These are phyloP conservation scores for Spizellomyces sp. DNA, from an alignment of 192 early-diverging fungal species.

Conservation along the genomic window DNA sequence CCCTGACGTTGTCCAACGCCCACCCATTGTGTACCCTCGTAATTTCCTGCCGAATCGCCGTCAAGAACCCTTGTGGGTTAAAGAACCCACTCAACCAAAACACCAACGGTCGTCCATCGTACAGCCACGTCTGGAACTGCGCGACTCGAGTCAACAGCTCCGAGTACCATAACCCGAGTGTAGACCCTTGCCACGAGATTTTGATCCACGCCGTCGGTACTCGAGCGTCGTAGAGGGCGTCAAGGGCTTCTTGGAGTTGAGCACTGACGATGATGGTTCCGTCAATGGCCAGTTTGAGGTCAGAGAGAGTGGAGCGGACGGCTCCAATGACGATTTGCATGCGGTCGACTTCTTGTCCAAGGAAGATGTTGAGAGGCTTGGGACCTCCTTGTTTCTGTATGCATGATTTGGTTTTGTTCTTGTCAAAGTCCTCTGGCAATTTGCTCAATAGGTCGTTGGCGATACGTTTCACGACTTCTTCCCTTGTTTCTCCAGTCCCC, in stretches of 20 bases:
- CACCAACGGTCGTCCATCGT: slow-evolving; percentile 63
- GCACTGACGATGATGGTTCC: slow-evolving; percentile 65
- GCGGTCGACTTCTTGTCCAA: slow-evolving; percentile 65
- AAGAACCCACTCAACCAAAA: slow-evolving; percentile 70
- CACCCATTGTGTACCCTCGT: slow-evolving; percentile 61
- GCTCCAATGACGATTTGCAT: slow-evolving; percentile 62
- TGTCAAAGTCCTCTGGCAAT: slow-evolving; percentile 65
- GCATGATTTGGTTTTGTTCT: slow-evolving; percentile 51
- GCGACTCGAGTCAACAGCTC: slow-evolving; percentile 54
- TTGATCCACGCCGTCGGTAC: slow-evolving; percentile 62
- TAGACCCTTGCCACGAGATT: slow-evolving; percentile 59
- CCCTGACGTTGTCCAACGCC: slow-evolving; percentile 66
- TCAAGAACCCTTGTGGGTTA: slow-evolving; percentile 72
- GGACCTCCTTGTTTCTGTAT: slow-evolving; percentile 55
- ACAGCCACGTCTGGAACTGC: slow-evolving; percentile 65
- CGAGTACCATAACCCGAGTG: slow-evolving; percentile 62
- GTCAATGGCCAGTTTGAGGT: slow-evolving; percentile 68
- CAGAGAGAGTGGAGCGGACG: slow-evolving; percentile 55
- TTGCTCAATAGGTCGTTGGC: slow-evolving; percentile 62
- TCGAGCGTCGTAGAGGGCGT: slow-evolving; percentile 63
- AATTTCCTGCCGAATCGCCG: slow-evolving; percentile 67
- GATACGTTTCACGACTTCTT: slow-evolving; percentile 64
- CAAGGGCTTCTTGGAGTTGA: slow-evolving; percentile 62
- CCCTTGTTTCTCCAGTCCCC: slow-evolving; percentile 63
- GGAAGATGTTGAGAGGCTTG: slow-evolving; percentile 68